Evolutionary conservation across 2,329 filamentous ascomycete genomes (phyloP), one percentile per base, ranked within the genome.

Genomic region (Cladophialophora carrionii): DNA sequence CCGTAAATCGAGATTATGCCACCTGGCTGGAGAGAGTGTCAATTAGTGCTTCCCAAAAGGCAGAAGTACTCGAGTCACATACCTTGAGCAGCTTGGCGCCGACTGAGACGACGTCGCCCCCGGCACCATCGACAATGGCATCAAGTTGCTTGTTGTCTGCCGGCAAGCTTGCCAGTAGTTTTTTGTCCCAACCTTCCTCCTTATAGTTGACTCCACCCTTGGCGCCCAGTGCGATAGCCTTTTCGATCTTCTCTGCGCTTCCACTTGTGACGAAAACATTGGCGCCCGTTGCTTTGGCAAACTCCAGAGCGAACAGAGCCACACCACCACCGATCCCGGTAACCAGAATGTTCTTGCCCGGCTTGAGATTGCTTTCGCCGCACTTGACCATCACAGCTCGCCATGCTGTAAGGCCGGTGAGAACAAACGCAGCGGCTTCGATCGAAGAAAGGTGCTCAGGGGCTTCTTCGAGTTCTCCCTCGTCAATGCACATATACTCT

Each of bases 251-350:
- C 72, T 84, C 87, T 69, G 86, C 78, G 68, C 87, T 88, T 8
- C 90, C 88, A 62, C 88, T 91, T 1, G 89, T 94, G 62, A 96
- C 92, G 74, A 84, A 96, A n/a, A 94, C 89, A 75, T 88, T 87
- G 72, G 88, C 86, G 43, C 92, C 90, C 70, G 87, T 79, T 9
- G 86, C 91, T 12, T 88, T 87, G 10, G 87, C 92, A 78, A 96
- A 96, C 76, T 91, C 84, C 71, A 97, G 80, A 5, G 85, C 89
- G 81, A 91, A 88, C 62, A 97, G 80, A 37, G 94, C 94, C 0
- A 97, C 94, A 51, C 94, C 94, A 41, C 94, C 94, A 0, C 94
- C 94, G 76, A 98, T 96, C 0, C 94, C 94, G 4, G 94, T 97
- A 49, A 98, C 79, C 34, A 98, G 80, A 3, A 98, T 82, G 74